These are phyloP conservation scores for Parsonsia alboflavescens DNA, from an alignment of 257 asterid species.

Conservation along the genomic window DNA sequence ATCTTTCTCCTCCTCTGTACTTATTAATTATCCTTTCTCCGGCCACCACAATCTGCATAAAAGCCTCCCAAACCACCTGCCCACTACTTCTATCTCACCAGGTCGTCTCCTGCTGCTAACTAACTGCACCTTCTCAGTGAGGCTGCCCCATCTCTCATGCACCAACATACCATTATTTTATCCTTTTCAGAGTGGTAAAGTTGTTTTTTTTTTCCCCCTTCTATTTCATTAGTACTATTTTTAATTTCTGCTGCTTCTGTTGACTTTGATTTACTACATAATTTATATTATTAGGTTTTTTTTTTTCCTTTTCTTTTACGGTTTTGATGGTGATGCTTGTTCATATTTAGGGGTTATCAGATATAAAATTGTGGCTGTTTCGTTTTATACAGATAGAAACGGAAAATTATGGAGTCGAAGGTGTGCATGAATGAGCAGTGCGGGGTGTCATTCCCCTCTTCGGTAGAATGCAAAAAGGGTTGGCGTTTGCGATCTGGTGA, in stretches of 20 bases:
- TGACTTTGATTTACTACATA: slow-evolving; percentile 1
- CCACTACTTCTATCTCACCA: neutral
- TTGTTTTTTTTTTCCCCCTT: neutral
- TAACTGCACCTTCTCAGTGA: neutral
- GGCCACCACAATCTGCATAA: no score
- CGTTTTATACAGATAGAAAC: no score
- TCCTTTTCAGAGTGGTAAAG: neutral
- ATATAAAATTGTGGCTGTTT: neutral
- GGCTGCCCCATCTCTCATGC: neutral
- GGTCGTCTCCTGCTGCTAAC: neutral
- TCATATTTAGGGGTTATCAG: neutral
- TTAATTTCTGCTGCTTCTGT: neutral
- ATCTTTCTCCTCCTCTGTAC: neutral
- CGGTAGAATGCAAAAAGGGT: slow-evolving; percentile 55
- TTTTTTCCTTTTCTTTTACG: neutral
- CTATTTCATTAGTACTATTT: neutral
- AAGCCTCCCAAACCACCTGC: neutral
- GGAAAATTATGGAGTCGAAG: slow-evolving; percentile 7
- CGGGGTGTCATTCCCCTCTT: slow-evolving; percentile 27
- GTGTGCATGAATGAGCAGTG: slow-evolving; percentile 80
- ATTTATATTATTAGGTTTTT: neutral
- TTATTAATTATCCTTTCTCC: neutral
- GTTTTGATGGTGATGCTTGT: neutral
- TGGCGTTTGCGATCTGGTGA: slow-evolving; percentile 85
- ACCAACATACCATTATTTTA: neutral